Evolutionary conservation across 2,329 filamentous ascomycete species (phyloP), one percentile per base, ranked within the genome.

Genomic region (Aspergillus intermedius): DNA sequence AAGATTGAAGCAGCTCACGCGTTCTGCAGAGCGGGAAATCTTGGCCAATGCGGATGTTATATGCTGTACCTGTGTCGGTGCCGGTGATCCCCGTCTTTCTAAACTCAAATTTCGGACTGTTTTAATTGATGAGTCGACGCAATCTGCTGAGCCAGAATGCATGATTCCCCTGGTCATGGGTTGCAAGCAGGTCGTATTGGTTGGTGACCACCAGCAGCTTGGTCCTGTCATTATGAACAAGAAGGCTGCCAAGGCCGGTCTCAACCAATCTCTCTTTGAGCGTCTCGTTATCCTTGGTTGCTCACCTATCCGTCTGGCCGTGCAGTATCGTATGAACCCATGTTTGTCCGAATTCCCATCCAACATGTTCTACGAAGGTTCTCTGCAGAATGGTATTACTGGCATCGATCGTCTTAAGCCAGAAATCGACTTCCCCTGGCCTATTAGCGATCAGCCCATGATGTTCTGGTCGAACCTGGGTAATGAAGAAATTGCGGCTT

Each of bases 161-260:
- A 95, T 98, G 89, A 98, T 98, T 60, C 93, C 93, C 15, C 77
- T 98, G 37, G 91, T 98, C 28, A 79, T 98, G 19, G 93, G 93
- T 45, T 98, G 93, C 77, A 98, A 98, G 74, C 93, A 98, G 69
- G 90, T 96, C 44, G 93, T 98, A n/a, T 80, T 98, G 32, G 93
- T 98, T 39, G 93, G 93, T 65, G 93, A 98, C 65, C 93, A 98
- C 71, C 94, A 97, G 70, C 93, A 98, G 68, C 82, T 98, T 56
- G 93, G 93, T 0, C 93, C 93, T 1, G 93, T 98, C 61, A 97
- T 98, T 66, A 98, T 98, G 91, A 98, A 98, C 79, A 98, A 98
- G 79, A 97, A 97, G 73, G 93, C 93, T 12, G 93, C 93, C 53
- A 97, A 97, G 72, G 93, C 93, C 48, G 93, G 93, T 52, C 78